Base-by-base conservation (phyloP, 1,139 yeast species). In the Pneumocystis jirovecii region DNA sequence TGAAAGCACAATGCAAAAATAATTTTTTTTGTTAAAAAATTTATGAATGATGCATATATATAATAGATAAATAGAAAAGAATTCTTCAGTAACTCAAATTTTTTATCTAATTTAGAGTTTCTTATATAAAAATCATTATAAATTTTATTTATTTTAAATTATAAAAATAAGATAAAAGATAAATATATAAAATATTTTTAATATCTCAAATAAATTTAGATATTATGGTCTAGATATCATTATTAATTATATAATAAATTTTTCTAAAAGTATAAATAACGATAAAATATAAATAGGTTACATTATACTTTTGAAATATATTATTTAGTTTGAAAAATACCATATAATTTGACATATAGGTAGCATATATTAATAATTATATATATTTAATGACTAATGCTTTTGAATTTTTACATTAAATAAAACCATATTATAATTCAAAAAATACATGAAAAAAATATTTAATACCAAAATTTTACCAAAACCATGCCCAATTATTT, bases 131-230 rank as follows among this genome's bases (percentile, higher is more conserved):
- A 31, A 31, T 31, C 5, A 31, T 5, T 31, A 31, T 31, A 31
- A 31, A 5, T 3, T 31, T 31, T 31, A 31, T 31, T 31, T 5
- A 31, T 31, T 31, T 31, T 3, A 31, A 31, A 31, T 31, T 31
- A 31, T 5, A 31, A 31, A 31, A 31, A 31, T 31, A 31, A 31
- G 34, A 31, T 31, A 31, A 31, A 31, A 31, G 34, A 31, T 31
- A 31, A 31, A 31, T 5, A 31, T 31, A 31, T 5, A 31, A 31
- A 31, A 31, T 31, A 31, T 73, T 69, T 31, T 39, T 50, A 21
- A 60, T 63, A n/a, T 19, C 4, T 21, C 5, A 25, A 25, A 21
- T 44, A 44, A 21, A 5, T 3, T 25, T 44, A 25, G 5, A 44
- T 5, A 5, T 44, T 21, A 44, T 5, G 5, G 5, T 21, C 2